phyloP scores from a whole-genome alignment of 2,329 filamentous ascomycete genomes.

The Blastomyces emzantsi region DNA sequence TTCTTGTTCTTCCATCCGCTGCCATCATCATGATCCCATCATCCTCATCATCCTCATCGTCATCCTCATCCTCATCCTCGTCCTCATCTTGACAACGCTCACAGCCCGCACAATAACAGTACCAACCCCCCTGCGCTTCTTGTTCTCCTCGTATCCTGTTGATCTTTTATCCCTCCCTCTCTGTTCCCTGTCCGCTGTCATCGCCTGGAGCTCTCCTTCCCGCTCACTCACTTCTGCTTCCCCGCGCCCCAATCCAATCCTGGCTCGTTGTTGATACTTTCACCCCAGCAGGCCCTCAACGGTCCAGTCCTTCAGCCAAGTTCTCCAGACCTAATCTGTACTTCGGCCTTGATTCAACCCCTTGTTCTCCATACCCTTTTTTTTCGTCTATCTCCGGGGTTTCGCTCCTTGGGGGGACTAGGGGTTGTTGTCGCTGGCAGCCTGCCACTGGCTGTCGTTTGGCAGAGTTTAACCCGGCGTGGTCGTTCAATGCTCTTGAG shows the following conservation, averaged over 20 bases:
- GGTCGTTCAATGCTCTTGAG: constrained; percentile 6
- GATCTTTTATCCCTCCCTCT: background rate
- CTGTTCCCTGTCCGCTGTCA: background rate
- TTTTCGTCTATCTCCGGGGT: background rate
- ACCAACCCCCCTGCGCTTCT: background rate
- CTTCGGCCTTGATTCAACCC: background rate
- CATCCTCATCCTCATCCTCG: background rate
- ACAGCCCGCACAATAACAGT: background rate
- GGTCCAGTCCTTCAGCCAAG: background rate
- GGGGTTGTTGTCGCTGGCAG: background rate
- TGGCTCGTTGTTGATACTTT: background rate
- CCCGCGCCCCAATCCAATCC: background rate
- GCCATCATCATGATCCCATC: too few species aligned
- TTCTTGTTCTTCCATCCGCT: background rate
- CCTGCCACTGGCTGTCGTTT: constrained; percentile 5
- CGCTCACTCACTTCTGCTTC: background rate
- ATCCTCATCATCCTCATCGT: too few species aligned
- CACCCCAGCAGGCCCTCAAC: background rate
- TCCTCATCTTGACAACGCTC: background rate
- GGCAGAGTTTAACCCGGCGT: constrained; percentile 10
- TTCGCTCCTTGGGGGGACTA: background rate
- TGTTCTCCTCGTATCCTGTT: background rate
- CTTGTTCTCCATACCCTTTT: background rate
- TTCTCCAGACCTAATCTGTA: background rate
- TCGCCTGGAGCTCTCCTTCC: background rate